phyloP scores from a whole-genome alignment of 805 yeast genomes.

The Metschnikowia vanudenii region DNA sequence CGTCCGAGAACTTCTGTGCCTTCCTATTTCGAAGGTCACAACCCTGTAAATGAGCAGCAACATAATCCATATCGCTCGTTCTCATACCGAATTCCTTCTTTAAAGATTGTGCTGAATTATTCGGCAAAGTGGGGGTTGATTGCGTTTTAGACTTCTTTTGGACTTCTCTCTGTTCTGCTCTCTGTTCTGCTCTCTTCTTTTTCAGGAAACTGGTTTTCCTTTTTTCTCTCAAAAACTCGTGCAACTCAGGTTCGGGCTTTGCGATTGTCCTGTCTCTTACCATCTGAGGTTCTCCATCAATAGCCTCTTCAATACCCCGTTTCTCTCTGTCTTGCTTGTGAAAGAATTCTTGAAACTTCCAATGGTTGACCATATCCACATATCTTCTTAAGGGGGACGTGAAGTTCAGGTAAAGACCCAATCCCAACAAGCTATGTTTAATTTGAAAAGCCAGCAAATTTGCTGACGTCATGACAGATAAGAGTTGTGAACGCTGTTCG shows the following conservation, averaged over 20 bases:
- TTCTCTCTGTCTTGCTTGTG: conserved; percentile 2
- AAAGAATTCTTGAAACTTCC: conserved; percentile 48
- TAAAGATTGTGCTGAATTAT: background rate
- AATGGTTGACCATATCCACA: conserved; percentile 56
- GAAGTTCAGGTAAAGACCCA: conserved; percentile 62
- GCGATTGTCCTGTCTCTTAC: background rate
- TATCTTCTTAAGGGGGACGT: conserved; percentile 49
- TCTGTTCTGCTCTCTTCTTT: background rate
- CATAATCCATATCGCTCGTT: conserved; percentile 29
- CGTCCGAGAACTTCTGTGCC: conserved; percentile 25
- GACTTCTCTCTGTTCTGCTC: no score
- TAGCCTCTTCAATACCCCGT: background rate
- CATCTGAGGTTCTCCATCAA: background rate
- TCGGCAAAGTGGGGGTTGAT: background rate
- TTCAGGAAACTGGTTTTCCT: background rate
- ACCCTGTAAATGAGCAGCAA: conserved; percentile 44
- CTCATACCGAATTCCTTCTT: conserved; percentile 7
- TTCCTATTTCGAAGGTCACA: conserved; percentile 40
- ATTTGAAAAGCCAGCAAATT: conserved; percentile 44
- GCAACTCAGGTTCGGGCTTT: background rate
- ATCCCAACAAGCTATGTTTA: conserved; percentile 63
- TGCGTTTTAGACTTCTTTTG: background rate
- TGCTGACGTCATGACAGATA: conserved; percentile 53
- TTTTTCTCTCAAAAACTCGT: background rate
- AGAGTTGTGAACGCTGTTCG: conserved; percentile 42